These are phyloP conservation scores for Penicillium sp. DNA, from an alignment of 2,329 filamentous ascomycete species.

Conservation along the genomic window DNA sequence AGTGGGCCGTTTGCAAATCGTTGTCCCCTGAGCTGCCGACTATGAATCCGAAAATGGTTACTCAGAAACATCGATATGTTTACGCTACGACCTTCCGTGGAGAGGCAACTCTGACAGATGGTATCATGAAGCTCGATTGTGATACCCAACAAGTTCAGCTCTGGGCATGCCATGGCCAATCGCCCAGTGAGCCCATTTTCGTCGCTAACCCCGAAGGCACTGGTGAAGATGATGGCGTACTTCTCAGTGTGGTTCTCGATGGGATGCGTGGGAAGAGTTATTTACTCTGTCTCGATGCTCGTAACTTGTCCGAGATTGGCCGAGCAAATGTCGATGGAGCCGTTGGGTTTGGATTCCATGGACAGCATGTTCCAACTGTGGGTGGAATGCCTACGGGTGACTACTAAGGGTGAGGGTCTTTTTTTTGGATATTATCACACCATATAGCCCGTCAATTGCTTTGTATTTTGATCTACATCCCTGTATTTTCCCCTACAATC, in stretches of 20 bases:
- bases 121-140: constrained; percentile 54
- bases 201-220: constrained; percentile 33
- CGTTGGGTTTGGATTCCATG: constrained; percentile 56
- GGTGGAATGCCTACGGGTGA: constrained; percentile 28
- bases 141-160: constrained; percentile 38
- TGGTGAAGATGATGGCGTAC: constrained; percentile 53
- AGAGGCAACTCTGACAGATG: constrained; percentile 51
- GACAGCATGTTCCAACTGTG: constrained; percentile 36
- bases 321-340: constrained; percentile 50
- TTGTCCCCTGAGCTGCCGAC: constrained; percentile 49
- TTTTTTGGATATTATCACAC: not conserved
- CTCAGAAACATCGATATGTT: constrained; percentile 49
- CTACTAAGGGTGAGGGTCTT: constrained; percentile 14
- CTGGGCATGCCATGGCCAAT: constrained; percentile 52
- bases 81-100: constrained; percentile 49
- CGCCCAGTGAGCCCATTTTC: constrained; percentile 56
- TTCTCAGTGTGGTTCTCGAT: constrained; percentile 55
- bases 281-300: constrained; percentile 52
- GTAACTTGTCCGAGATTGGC: constrained; percentile 49
- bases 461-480: too few relatives aligned
- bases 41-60: constrained; percentile 48
- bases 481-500: too few relatives aligned
- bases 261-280: constrained; percentile 52
- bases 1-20: constrained; percentile 27
- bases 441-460: too few relatives aligned